Evolutionary conservation across 352 stramenopile species (phyloP).

Genomic region (Plasmopara viticola): DNA sequence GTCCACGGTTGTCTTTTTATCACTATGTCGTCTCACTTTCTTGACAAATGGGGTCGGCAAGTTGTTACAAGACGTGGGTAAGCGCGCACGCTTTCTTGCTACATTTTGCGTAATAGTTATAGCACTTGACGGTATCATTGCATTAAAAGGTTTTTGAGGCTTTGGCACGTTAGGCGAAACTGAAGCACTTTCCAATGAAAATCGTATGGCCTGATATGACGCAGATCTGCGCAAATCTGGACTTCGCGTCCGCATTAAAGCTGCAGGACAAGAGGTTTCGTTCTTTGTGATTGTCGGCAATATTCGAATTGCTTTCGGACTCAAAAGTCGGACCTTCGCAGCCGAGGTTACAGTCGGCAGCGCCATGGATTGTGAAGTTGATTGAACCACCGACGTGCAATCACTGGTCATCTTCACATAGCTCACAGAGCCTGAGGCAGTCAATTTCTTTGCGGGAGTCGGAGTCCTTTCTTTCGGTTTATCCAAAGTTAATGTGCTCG

Average conservation of each 20-base stretch:
- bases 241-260: constrained; percentile 16
- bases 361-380: constrained; percentile 14
- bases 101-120: constrained; percentile 15
- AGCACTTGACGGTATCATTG: constrained; percentile 10
- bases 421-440: too few species aligned
- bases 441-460: too few species aligned
- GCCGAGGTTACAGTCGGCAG: constrained; percentile 24
- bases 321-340: constrained; percentile 20
- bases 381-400: too few species aligned
- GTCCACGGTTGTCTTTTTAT: constrained; percentile 14
- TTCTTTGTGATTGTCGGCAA: constrained; percentile 7
- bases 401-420: too few species aligned
- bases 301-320: constrained; percentile 15
- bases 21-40: constrained; percentile 13
- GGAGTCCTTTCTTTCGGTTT: too few species aligned
- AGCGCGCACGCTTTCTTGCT: constrained; percentile 19
- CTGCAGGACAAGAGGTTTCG: constrained; percentile 10
- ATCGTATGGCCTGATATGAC: constrained; percentile 7
- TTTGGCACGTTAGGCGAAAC: constrained; percentile 7
- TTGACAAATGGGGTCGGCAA: constrained; percentile 28
- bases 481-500: too few species aligned
- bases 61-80: constrained; percentile 8
- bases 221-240: constrained; percentile 4
- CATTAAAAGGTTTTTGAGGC: constrained; percentile 12
- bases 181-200: constrained; percentile 16